Conservation (phyloP, 2,329 filamentous ascomycete genomes). For the Alternaria burnsii region DNA sequence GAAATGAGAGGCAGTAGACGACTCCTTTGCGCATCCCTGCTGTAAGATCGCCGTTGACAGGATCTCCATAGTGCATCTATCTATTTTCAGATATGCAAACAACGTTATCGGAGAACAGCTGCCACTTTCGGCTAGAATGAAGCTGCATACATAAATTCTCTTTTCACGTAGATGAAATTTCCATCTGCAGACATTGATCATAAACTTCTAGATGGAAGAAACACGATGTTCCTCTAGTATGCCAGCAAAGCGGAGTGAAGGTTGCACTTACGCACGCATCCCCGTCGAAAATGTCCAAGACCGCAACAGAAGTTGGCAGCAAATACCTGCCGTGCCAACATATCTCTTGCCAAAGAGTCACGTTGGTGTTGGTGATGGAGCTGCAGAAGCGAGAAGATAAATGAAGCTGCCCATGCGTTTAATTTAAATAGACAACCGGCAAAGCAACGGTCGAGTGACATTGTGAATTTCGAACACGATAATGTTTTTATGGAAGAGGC, state of each 20-base stretch:
- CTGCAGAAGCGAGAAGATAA: slow-evolving; percentile 20
- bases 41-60: slow-evolving; percentile 7
- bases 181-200: too few species aligned
- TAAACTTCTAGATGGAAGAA: too few species aligned
- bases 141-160: not conserved
- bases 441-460: slow-evolving; percentile 14
- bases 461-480: not conserved
- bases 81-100: slow-evolving; percentile 11
- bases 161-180: not conserved
- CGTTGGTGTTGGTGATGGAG: slow-evolving; percentile 1
- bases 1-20: not conserved
- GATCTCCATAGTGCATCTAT: slow-evolving; percentile 19
- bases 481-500: slow-evolving; percentile 1
- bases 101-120: not conserved
- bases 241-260: too few species aligned
- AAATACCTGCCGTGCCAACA: not conserved
- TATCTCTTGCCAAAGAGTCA: not conserved
- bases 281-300: too few species aligned
- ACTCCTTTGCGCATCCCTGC: slow-evolving; percentile 9
- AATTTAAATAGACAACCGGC: slow-evolving; percentile 29
- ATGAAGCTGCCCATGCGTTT: slow-evolving; percentile 16
- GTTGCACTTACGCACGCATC: too few species aligned
- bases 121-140: too few species aligned
- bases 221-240: too few species aligned
- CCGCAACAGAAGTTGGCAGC: too few species aligned